Evolutionary conservation across 805 yeast species (phyloP), one percentile per base, ranked within the genome.

Genomic region (Saccharomycopsis sp.): DNA sequence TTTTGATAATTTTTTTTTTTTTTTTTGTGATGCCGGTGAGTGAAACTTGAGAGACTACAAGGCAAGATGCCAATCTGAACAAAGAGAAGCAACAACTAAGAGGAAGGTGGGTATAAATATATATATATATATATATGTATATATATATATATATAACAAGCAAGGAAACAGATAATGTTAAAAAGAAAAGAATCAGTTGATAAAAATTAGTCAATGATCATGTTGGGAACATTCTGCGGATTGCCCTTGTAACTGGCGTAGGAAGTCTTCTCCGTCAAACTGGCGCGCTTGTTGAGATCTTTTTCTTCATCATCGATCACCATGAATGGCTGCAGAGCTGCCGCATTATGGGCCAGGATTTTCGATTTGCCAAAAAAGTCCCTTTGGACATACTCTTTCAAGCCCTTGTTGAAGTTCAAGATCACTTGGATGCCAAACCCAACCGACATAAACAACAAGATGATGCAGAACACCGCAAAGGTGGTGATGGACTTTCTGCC

Each of bases 401-500:
- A 39, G 13, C 51, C 51, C 15, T 42, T 45, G 16, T 41, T 35
- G 29, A 42, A 48, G 29, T 45, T 45, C 12, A 29, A 13, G 5
- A 32, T 38, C 4, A 45, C 45, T 13, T 21, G 15, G 5, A 39
- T 29, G 13, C 39, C 34, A 12, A 45, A 36, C 13, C 10, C 34
- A 7, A 42, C n/a, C 6, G 48, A 39, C 4, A 30, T 13, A 22
- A 47, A 38, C 27, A 65, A 48, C 17, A 64, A 52, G 2, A 61
- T 43, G 15, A 62, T 45, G 2, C 65, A 57, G 20, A 64, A 52
- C 9, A 58, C 57, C 2, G 66, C 68, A 48, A 64, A 65, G 1
- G 60, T 45, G 4, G 64, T 50, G 10, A 65, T 52, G 15, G 68
- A 63, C 31, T 56, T 60, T 36, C 67, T 50, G 3, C 69, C 69